Conservation (phyloP, 768 basidiomycete species). For the Fomitopsis pulvina region DNA sequence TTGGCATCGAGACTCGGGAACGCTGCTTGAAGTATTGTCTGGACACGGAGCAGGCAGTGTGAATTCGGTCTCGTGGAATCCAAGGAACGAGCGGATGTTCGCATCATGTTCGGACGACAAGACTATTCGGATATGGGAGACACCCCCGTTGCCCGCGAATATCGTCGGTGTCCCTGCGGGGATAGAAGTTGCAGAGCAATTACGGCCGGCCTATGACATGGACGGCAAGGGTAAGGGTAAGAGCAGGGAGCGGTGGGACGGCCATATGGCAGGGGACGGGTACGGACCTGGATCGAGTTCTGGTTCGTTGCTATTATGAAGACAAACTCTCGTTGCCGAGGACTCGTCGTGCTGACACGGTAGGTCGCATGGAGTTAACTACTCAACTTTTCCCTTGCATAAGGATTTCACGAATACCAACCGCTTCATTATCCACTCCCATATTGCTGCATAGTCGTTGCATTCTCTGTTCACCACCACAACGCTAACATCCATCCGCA, state of each 20-base stretch:
- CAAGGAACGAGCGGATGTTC: constrained; percentile 82
- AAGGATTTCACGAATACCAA: not conserved
- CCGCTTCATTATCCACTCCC: not conserved
- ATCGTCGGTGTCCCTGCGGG: constrained; percentile 5
- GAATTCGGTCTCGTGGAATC: constrained; percentile 97
- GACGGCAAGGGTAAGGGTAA: constrained; percentile 18
- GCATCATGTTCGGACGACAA: constrained; percentile 94
- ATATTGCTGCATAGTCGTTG: constrained; percentile 5
- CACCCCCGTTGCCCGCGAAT: constrained; percentile 11
- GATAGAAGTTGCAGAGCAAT: not conserved
- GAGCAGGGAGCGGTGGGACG: constrained; percentile 13
- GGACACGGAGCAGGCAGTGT: constrained; percentile 90
- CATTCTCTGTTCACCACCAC: not conserved
- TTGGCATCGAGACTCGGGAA: constrained; percentile 86
- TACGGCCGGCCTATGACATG: constrained; percentile 9
- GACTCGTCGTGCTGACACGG: not conserved
- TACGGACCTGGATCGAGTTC: constrained; percentile 9
- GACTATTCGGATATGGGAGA: constrained; percentile 88
- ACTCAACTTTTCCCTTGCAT: not conserved
- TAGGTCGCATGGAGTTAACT: not conserved
- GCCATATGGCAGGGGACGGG: constrained; percentile 3
- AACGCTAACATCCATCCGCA: not conserved
- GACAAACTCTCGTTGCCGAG: not conserved
- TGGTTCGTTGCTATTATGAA: constrained; percentile 11
- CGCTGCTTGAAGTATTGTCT: constrained; percentile 76